A percentile compares a stretch with the other conserved stretches of the same genome.
phyloP scores from a whole-genome alignment of 192 early-diverging fungal species.

The Backusella psychrophila region DNA sequence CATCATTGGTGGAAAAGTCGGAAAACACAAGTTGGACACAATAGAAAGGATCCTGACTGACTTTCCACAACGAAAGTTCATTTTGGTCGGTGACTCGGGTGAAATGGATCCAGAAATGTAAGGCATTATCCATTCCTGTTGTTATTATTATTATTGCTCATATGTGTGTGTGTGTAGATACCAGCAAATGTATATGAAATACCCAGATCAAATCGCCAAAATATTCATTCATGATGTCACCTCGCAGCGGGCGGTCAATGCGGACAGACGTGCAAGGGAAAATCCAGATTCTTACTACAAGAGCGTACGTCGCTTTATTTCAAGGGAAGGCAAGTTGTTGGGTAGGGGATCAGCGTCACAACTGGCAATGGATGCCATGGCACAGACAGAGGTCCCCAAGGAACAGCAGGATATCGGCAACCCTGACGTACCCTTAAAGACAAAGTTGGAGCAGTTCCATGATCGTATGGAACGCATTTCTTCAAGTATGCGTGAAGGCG shows the following conservation, averaged over 20 bases:
- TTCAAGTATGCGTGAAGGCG: conserved; percentile 21
- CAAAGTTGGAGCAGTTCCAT: conserved; percentile 26
- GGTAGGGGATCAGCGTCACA: not conserved
- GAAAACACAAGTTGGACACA: conserved; percentile 26
- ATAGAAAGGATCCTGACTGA: conserved; percentile 40
- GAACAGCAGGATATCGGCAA: conserved; percentile 15
- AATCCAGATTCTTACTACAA: conserved; percentile 12
- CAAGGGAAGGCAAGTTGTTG: conserved; percentile 4
- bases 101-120: conserved; percentile 89
- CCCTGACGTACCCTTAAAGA: conserved; percentile 18
- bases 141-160: not conserved
- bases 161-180: conserved; percentile 18
- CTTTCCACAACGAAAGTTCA: conserved; percentile 81
- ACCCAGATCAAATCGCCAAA: conserved; percentile 35
- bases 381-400: conserved; percentile 23
- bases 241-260: conserved; percentile 28
- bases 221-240: conserved; percentile 42
- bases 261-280: conserved; percentile 12
- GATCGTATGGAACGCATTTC: conserved; percentile 24
- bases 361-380: conserved; percentile 30
- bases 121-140: not conserved
- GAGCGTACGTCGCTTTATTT: conserved; percentile 14
- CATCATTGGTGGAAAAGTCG: conserved; percentile 19
- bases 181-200: conserved; percentile 24
- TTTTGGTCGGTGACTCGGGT: conserved; percentile 90